These are phyloP conservation scores for Paxillus involutus DNA, from an alignment of 768 basidiomycete species.

Conservation along the genomic window DNA sequence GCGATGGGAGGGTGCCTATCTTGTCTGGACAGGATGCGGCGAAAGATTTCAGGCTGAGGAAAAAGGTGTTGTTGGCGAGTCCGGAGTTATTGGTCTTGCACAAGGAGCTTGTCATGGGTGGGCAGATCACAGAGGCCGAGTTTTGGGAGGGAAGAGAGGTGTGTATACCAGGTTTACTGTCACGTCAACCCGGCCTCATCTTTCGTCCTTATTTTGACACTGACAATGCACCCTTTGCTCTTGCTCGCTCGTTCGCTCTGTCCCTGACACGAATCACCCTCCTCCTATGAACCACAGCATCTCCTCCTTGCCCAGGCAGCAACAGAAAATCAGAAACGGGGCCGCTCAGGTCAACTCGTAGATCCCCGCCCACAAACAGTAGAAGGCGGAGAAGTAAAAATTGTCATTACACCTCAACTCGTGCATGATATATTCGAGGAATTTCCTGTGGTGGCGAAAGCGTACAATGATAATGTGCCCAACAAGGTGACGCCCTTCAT, in stretches of 20 bases:
- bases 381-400: conserved; percentile 84
- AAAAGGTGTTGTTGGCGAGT: conserved; percentile 75
- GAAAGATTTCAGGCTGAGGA: conserved; percentile 71
- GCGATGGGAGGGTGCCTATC: conserved; percentile 52
- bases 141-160: conserved; percentile 99
- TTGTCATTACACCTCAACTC: conserved; percentile 86
- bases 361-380: conserved; percentile 86
- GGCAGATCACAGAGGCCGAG: conserved; percentile 87
- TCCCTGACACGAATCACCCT: conserved; percentile 16
- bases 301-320: conserved; percentile 76
- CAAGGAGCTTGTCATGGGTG: conserved; percentile 81
- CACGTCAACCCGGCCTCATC: conserved; percentile 1
- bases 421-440: conserved; percentile 97
- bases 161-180: conserved; percentile 6
- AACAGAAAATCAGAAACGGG: conserved; percentile 69
- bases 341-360: conserved; percentile 83
- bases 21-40: conserved; percentile 58
- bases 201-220: conserved; percentile 1
- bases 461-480: conserved; percentile 92
- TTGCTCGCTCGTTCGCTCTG: background rate
- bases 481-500: conserved; percentile 52
- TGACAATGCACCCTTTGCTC: background rate
- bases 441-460: conserved; percentile 91
- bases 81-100: conserved; percentile 81
- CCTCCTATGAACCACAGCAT: conserved; percentile 46